Percentiles rank a stretch among this genome's conserved stretches.
Evolutionary conservation across 169 alveolate genomes (phyloP).

Genomic region (Theileria luwenshuni): DNA sequence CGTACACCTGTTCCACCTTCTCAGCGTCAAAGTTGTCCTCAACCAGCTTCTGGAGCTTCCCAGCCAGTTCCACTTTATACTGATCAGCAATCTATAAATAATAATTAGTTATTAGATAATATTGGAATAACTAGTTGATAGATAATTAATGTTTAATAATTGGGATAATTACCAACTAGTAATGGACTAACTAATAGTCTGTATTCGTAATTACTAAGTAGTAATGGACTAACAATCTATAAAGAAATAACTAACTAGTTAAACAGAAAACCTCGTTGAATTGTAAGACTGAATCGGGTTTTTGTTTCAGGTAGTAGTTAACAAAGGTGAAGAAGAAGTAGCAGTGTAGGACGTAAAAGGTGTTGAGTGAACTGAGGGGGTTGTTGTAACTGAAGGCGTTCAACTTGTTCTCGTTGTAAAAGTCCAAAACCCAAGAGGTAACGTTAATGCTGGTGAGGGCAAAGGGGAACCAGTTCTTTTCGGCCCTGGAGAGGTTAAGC

Average conservation of each 20-base stretch:
- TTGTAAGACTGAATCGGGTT: constrained; percentile 19
- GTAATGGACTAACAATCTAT: neutral
- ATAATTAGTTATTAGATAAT: neutral
- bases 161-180: neutral
- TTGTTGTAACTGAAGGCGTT: constrained; percentile 36
- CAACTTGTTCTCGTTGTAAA: constrained; percentile 31
- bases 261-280: constrained; percentile 36
- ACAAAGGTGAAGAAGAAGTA: constrained; percentile 46
- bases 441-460: constrained; percentile 66
- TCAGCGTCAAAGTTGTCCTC: neutral
- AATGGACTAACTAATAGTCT: neutral
- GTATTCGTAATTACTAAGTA: neutral
- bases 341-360: constrained; percentile 44
- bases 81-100: constrained; percentile 12
- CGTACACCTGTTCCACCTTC: neutral
- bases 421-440: constrained; percentile 63
- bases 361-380: constrained; percentile 24
- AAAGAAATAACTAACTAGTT: too few relatives aligned
- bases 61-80: neutral
- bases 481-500: neutral
- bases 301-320: constrained; percentile 25
- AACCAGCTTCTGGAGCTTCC: neutral
- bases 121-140: too few relatives aligned
- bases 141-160: too few relatives aligned
- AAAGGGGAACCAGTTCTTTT: constrained; percentile 58